Percentiles rank a stretch among this genome's conserved stretches.
These are phyloP conservation scores for Cyberlindnera xylosilytica DNA, from an alignment of 805 yeast genomes.

Conservation along the genomic window DNA sequence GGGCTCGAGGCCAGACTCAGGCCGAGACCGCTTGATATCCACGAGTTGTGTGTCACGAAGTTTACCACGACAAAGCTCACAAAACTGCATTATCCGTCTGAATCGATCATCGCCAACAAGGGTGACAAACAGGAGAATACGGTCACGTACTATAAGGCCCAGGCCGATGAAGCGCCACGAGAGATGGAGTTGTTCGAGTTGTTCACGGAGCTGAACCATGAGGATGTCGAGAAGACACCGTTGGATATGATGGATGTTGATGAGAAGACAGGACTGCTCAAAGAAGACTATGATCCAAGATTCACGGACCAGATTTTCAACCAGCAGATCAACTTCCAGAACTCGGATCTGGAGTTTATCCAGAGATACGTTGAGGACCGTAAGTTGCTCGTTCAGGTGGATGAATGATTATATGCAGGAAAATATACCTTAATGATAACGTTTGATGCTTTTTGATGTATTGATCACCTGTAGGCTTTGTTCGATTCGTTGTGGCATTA, in stretches of 20 bases:
- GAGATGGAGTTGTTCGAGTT: slow-evolving; percentile 2
- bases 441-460: too few relatives aligned
- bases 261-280: slow-evolving; percentile 13
- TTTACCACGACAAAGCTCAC: slow-evolving; percentile 18
- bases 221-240: background rate
- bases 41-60: slow-evolving; percentile 19
- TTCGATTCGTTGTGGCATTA: too few relatives aligned
- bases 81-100: slow-evolving; percentile 21
- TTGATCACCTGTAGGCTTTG: too few relatives aligned
- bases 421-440: too few relatives aligned
- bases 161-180: background rate
- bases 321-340: slow-evolving; percentile 13
- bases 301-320: slow-evolving; percentile 22
- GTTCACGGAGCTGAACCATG: background rate
- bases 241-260: slow-evolving; percentile 13
- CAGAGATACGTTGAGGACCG: slow-evolving; percentile 21
- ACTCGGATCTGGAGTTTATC: slow-evolving; percentile 16
- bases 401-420: background rate
- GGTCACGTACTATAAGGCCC: slow-evolving; percentile 9
- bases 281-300: slow-evolving; percentile 26
- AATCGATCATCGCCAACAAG: slow-evolving; percentile 6
- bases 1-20: slow-evolving; percentile 16
- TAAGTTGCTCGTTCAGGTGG: slow-evolving; percentile 18
- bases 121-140: too few relatives aligned
- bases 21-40: slow-evolving; percentile 19